A percentile compares a stretch with the other conserved stretches of the same genome.
Evolutionary conservation across 2,329 filamentous ascomycete genomes (phyloP).

Genomic region (Rachicladosporium sp.): DNA sequence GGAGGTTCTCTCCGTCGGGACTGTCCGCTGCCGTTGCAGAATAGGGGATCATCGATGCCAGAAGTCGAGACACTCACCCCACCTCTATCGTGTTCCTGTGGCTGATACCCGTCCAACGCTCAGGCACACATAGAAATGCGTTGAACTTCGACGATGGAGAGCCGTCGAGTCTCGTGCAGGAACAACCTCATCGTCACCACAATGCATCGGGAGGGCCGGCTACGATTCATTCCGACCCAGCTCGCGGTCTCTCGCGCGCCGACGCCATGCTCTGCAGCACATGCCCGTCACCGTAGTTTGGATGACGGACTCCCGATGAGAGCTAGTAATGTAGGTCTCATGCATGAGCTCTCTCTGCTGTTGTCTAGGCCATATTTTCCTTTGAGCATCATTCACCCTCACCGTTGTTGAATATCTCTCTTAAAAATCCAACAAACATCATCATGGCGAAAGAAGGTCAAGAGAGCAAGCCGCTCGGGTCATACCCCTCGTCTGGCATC

Average conservation of each 20-base stretch:
- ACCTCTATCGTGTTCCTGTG: no score
- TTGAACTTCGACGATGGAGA: no score
- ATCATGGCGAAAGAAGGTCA: constrained; percentile 21
- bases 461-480: constrained; percentile 35
- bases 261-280: not conserved
- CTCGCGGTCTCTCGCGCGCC: constrained; percentile 1
- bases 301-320: not conserved
- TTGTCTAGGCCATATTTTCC: constrained; percentile 1
- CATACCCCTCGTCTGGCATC: constrained; percentile 28
- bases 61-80: no score
- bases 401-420: not conserved
- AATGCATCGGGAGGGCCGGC: no score
- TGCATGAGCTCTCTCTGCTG: constrained; percentile 1
- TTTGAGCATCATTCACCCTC: not conserved
- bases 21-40: no score
- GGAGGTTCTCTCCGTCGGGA: no score
- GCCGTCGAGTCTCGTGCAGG: no score
- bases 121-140: no score
- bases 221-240: no score
- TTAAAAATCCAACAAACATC: not conserved
- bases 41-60: no score
- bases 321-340: not conserved
- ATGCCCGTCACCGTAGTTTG: constrained; percentile 1
- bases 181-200: no score
- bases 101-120: no score